A percentile compares a stretch with the other conserved stretches of the same genome.
Evolutionary conservation across 441 rosid genomes (phyloP).

Genomic region (Erodium trifolium): DNA sequence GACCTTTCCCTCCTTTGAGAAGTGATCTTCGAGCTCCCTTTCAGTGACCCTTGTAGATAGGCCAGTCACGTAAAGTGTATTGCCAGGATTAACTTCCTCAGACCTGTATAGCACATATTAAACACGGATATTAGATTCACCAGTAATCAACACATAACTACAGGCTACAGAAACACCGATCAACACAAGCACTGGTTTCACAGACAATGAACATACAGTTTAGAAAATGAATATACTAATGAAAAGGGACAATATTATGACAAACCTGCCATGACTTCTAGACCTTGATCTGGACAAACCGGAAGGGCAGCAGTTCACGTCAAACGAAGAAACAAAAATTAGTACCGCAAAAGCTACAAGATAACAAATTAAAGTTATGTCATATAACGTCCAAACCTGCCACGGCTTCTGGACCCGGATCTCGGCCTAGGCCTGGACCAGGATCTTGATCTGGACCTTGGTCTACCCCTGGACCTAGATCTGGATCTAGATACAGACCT

Average conservation of each 20-base stretch:
- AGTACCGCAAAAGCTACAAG: neutral
- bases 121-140: neutral
- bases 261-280: slow-evolving; percentile 82
- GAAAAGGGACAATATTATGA: neutral
- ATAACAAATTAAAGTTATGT: slow-evolving; percentile 4
- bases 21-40: slow-evolving; percentile 83
- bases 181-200: neutral
- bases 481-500: slow-evolving; percentile 34
- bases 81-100: slow-evolving; percentile 54
- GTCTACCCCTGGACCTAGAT: slow-evolving; percentile 33
- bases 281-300: slow-evolving; percentile 54
- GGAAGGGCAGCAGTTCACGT: slow-evolving; percentile 19
- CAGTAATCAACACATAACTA: neutral
- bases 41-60: slow-evolving; percentile 85
- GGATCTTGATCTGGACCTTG: slow-evolving; percentile 37
- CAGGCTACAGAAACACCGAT: neutral
- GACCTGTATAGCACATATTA: slow-evolving; percentile 30
- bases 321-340: neutral
- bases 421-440: slow-evolving; percentile 47
- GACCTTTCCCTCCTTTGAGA: slow-evolving; percentile 97
- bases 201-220: too few relatives aligned
- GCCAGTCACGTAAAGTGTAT: slow-evolving; percentile 89
- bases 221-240: neutral
- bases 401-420: slow-evolving; percentile 59
- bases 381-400: slow-evolving; percentile 47